Base-by-base conservation (phyloP, 345 rosid genomes). In the Populus ilicifolia region DNA sequence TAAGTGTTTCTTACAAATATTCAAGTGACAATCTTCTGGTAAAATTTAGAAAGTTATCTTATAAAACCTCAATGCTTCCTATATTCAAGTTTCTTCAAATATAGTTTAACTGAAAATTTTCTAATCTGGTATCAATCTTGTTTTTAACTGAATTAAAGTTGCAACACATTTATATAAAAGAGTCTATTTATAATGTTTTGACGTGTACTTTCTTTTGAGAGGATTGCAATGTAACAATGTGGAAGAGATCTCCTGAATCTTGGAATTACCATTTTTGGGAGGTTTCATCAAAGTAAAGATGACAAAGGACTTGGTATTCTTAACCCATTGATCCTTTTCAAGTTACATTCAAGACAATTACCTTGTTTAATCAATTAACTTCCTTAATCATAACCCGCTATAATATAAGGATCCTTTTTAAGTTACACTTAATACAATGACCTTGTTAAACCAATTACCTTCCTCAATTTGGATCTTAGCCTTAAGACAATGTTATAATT, bases 1-100 rank as follows among this genome's bases (percentile, higher is more conserved):
- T 96, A 89, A 86, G 97, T 86, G 66, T 27, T 77, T 73, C 27
- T 48, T 64, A 23, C 35, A 20, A 7, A 50, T 39, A 27, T 73
- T 21, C 41, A 14, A 3, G 6, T 35, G 23, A 5, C 44, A 69
- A 39, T 61, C 74, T 59, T 59, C 30, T 69, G 29, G 67, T 69
- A 17, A 54, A 75, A 36, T 69, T 62, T 35, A 39, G 36, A 29
- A 61, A 59, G 10, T 67, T 2, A 52, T 67, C 25, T 39, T 50
- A 16, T 56, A 44, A 33, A n/a, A 33, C 18, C 38, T 41, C n/a
- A 46, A 35, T 43, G 75, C 30, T 72, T 41, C 41, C 17, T 52
- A 10, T 41, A 41, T 1, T 41, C 44, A 41, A 41, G 44, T 74
- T 74, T 30, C 27, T 30, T 16, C 13, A 50, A n/a, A 56, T 18